These are phyloP conservation scores for Nicotiana otophora DNA, from an alignment of 257 asterid genomes.

Conservation along the genomic window DNA sequence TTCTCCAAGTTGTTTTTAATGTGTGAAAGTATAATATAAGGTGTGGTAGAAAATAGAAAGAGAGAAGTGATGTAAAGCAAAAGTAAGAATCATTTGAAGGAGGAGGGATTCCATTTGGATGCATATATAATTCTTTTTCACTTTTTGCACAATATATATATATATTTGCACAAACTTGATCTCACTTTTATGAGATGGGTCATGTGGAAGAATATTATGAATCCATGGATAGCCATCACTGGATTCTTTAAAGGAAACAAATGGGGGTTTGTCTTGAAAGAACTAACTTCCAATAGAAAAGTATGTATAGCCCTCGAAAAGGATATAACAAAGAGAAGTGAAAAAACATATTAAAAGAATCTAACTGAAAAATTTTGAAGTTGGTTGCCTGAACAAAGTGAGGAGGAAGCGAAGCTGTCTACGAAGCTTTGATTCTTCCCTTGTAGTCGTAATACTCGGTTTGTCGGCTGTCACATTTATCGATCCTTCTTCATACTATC, in stretches of 20 bases:
- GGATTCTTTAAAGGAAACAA: not conserved
- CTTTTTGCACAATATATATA: not conserved
- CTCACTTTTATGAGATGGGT: conserved; percentile 7
- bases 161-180: too few species aligned
- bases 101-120: conserved; percentile 22
- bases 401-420: too few species aligned
- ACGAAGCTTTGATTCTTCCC: too few species aligned
- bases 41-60: not conserved
- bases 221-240: not conserved
- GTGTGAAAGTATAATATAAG: not conserved
- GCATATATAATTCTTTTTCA: not conserved
- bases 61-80: conserved; percentile 10
- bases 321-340: not conserved
- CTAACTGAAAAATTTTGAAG: too few species aligned
- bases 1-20: not conserved
- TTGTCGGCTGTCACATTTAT: too few species aligned
- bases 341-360: not conserved
- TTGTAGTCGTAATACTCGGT: too few species aligned
- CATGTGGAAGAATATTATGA: conserved; percentile 17
- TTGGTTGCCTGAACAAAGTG: too few species aligned
- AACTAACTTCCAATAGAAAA: not conserved
- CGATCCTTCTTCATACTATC: fast-evolving
- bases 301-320: not conserved
- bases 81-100: conserved; percentile 20
- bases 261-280: not conserved